These are phyloP conservation scores for Colletotrichum siamense DNA, from an alignment of 2,329 filamentous ascomycete genomes.

Conservation along the genomic window DNA sequence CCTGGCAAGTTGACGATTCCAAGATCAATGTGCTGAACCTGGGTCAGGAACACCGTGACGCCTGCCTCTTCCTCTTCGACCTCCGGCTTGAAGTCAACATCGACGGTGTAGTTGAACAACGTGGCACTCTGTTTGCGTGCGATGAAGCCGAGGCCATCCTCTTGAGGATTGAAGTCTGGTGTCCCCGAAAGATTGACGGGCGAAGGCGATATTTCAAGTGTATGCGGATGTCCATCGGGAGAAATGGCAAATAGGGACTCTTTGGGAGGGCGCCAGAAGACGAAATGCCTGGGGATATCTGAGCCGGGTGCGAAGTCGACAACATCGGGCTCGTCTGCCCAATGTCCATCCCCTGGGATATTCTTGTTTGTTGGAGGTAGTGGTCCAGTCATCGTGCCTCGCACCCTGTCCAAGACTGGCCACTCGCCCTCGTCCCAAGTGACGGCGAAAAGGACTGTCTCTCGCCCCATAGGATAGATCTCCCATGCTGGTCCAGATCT, in stretches of 20 bases:
- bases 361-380: slow-evolving; percentile 37
- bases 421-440: slow-evolving; percentile 55
- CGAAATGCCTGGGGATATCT: slow-evolving; percentile 47
- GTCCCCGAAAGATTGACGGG: slow-evolving; percentile 25
- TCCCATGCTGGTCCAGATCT: slow-evolving; percentile 45
- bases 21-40: slow-evolving; percentile 58
- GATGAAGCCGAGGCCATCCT: slow-evolving; percentile 48
- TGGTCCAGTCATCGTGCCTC: slow-evolving; percentile 48
- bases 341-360: slow-evolving; percentile 45
- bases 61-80: slow-evolving; percentile 53
- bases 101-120: slow-evolving; percentile 55
- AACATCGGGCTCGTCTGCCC: slow-evolving; percentile 45
- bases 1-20: slow-evolving; percentile 39
- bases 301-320: slow-evolving; percentile 47
- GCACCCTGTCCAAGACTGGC: slow-evolving; percentile 48
- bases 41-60: slow-evolving; percentile 57
- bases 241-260: slow-evolving; percentile 41
- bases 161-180: slow-evolving; percentile 46
- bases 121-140: slow-evolving; percentile 60
- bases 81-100: slow-evolving; percentile 47
- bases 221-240: slow-evolving; percentile 40
- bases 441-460: slow-evolving; percentile 54
- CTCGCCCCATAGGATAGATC: slow-evolving; percentile 59
- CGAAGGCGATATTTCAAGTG: slow-evolving; percentile 27
- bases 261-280: slow-evolving; percentile 51